A percentile compares a stretch with the other conserved stretches of the same genome.
Evolutionary conservation across 2,329 filamentous ascomycete species (phyloP).

Genomic region (Diaporthe aspalathi): DNA sequence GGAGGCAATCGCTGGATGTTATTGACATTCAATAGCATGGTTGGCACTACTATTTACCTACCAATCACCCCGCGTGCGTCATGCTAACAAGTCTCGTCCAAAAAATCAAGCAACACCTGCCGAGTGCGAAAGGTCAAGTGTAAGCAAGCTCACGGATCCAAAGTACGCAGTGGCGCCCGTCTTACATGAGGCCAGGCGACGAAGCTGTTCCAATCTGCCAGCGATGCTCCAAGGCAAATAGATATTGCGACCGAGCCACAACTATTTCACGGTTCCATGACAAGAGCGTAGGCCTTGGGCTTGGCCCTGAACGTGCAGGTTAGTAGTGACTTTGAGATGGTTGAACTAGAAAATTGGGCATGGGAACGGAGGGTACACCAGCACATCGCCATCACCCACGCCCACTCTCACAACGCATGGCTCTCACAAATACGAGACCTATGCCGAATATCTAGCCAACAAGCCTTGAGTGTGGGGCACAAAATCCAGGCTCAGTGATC

Average conservation of each 20-base stretch:
- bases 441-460: no score
- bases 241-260: constrained; percentile 1
- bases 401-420: no score
- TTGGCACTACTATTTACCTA: not conserved
- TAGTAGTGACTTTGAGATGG: not conserved
- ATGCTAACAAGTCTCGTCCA: not conserved
- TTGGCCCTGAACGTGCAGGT: not conserved
- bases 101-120: not conserved
- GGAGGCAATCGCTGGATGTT: not conserved
- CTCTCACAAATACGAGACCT: no score
- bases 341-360: no score
- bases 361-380: no score
- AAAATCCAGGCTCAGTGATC: no score
- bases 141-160: not conserved
- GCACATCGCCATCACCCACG: no score
- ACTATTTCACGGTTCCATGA: not conserved
- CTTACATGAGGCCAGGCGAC: not conserved
- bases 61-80: not conserved
- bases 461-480: no score
- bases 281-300: not conserved
- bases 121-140: constrained; percentile 14
- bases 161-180: not conserved
- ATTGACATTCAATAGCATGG: not conserved
- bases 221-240: not conserved
- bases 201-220: not conserved